phyloP scores from a whole-genome alignment of 23 red algal genomes.

The Pyropia yezoensis region DNA sequence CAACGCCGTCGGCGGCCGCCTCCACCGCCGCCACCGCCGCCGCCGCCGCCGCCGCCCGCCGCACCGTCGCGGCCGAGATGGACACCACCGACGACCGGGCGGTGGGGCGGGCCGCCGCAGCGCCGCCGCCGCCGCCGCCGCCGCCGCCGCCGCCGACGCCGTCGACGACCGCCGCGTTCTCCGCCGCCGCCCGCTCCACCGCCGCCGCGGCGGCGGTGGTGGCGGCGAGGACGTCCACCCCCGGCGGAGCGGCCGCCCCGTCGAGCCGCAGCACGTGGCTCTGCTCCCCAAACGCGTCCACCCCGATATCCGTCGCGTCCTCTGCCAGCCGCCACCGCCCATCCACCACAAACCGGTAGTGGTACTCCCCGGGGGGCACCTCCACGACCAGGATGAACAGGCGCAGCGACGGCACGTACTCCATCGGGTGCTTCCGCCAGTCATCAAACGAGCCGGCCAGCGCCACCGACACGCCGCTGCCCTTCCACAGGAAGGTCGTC shows the following conservation, averaged over 20 bases:
- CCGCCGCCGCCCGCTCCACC: too few species aligned
- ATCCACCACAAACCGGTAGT: slow-evolving; percentile 66
- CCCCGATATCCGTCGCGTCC: slow-evolving; percentile 23
- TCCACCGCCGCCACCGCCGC: too few species aligned
- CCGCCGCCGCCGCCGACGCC: too few species aligned
- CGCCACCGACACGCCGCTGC: slow-evolving; percentile 18
- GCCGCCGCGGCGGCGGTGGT: too few species aligned
- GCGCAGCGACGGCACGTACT: slow-evolving; percentile 24
- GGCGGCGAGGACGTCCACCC: too few species aligned
- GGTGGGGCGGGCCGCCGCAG: too few species aligned
- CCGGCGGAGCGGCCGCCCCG: not conserved
- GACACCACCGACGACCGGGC: too few species aligned
- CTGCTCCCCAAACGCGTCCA: slow-evolving; percentile 55
- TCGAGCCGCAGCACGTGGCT: slow-evolving; percentile 21
- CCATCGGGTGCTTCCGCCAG: slow-evolving; percentile 65
- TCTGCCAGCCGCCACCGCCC: slow-evolving; percentile 56
- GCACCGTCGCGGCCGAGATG: too few species aligned
- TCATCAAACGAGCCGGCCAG: slow-evolving; percentile 53
- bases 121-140: too few species aligned
- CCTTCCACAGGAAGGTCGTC: slow-evolving; percentile 55
- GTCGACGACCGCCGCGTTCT: too few species aligned
- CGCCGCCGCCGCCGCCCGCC: too few species aligned
- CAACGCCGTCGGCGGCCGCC: too few species aligned
- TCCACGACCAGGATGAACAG: slow-evolving; percentile 52
- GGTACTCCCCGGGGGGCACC: slow-evolving; percentile 44